Evolutionary conservation across 2,329 filamentous ascomycete genomes (phyloP), one percentile per base, ranked within the genome.

Genomic region (Colletotrichum costaricense): DNA sequence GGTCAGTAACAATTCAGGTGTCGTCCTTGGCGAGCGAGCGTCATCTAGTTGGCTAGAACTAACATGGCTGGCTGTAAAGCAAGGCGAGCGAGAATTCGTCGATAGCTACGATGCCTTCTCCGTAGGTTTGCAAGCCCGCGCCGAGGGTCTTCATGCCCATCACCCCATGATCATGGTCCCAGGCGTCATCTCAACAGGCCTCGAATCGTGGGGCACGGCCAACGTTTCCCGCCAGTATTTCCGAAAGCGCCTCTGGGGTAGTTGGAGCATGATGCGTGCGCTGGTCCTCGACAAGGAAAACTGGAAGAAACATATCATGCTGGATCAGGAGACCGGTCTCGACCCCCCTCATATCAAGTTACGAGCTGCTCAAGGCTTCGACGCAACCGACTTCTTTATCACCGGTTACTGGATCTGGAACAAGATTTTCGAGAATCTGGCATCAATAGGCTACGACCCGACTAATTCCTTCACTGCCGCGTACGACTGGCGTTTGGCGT

Each of bases 371-470:
- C 97, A 98, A 81, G 97, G 97, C 2, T 99, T 99, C 78, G 97
- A 99, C 82, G 97, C 97, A 2, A 95, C 97, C 12, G 97, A 99
- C 83, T 99, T 99, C 85, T 97, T 97, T 83, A 93, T 93, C 74
- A 93, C 92, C 0, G 92, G 91, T 11, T 99, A 99, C 84, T 99
- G 97, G 97, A 98, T 99, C 74, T 98, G 95, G 95, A 98, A 94
- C 84, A 98, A 98, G 84, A 98, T 99, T 74, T 88, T 99, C 63
- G 97, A 99, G 84, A 99, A 99, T 79, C 87, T 99, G 64, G 97
- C 97, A 0, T 97, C 95, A 0, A 93, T 99, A 72, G 97, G 97
- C 16, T 99, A 99, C 81, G 97, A 99, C 80, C 96, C 97, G 28
- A 92, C 90, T 38, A 93, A 91, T 78, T 91, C 90, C 3, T 93